Base-by-base conservation (phyloP, 2,329 filamentous ascomycete genomes). In the Leptoxyphium fumago region DNA sequence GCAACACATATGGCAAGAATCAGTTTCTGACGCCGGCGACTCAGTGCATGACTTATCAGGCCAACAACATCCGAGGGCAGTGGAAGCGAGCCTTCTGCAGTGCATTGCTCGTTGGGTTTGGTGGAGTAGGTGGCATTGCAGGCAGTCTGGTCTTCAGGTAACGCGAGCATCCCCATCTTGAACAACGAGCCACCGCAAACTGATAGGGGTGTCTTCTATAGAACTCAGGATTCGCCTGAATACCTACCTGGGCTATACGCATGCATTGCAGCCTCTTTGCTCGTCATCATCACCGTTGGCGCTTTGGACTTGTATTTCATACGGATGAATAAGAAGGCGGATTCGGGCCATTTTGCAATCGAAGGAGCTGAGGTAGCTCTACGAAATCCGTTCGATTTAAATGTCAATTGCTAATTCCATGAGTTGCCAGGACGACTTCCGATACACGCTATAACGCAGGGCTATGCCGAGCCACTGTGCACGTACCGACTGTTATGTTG, bases 21-120 rank as follows among this genome's bases (percentile, higher is more conserved):
- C 4, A 13, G 4, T 9, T 9, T 36, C 32, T 36, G 32, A 36
- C 32, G 32, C 5, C 15, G 4, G 11, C 9, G 32, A 13, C 15
- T 15, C 70, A 75, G 1, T 69, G 74, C 38, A 76, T 89, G 67
- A 73, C 82, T 0, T 88, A 84, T 64, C 83, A 87, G 66, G 81
- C 82, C 38, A 88, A 87, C 63, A 89, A 89, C 61, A 80, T 89
- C 56, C 77, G 82, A 44, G 84, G 84, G 0, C 83, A 88, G 63
- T 89, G 83, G 82, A 89, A 86, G 66, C 75, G 84, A 39, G 83
- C 83, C 1, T 79, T 88, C 53, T 80, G 76, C 61, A 81, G 75
- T 48, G 80, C 83, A 2, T 79, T 77, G 0, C 71, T 87, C 4
- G 79, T 88, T 2, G 80, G 78, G 1, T 76, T 82, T 46, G 82